phyloP scores from a whole-genome alignment of 257 asterid genomes.

The Nicotiana paniculata region DNA sequence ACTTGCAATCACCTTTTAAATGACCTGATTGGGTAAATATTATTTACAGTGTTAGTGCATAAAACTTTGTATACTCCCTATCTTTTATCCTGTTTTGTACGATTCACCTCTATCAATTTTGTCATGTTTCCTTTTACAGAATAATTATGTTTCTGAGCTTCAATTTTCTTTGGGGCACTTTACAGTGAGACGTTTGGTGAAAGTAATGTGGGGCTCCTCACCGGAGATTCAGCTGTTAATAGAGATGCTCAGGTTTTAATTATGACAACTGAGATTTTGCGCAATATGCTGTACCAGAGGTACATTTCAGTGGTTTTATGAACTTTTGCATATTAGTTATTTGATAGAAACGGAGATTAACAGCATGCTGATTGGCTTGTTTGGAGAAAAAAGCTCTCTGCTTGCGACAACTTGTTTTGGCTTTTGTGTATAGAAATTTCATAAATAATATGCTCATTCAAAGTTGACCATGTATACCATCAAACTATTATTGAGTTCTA shows the following conservation, averaged over 20 bases:
- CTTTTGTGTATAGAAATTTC: not conserved
- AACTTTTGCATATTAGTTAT: slow-evolving; percentile 1
- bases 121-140: not conserved
- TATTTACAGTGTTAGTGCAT: too few relatives aligned
- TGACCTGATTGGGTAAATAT: too few relatives aligned
- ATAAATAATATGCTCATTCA: not conserved
- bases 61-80: not conserved
- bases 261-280: slow-evolving; percentile 97
- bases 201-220: slow-evolving; percentile 86
- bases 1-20: too few relatives aligned
- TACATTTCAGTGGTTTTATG: slow-evolving; percentile 18
- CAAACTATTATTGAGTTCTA: not conserved
- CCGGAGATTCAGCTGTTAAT: slow-evolving; percentile 96
- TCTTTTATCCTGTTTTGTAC: not conserved
- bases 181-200: slow-evolving; percentile 90
- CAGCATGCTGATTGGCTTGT: not conserved
- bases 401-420: not conserved
- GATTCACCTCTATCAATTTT: not conserved
- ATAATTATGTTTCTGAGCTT: not conserved
- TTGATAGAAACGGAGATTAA: not conserved
- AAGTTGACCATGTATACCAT: not conserved
- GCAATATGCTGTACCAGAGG: slow-evolving; percentile 95
- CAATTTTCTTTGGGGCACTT: slow-evolving; percentile 9
- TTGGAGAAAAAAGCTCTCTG: not conserved
- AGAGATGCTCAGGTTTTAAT: slow-evolving; percentile 92